Conservation (phyloP, 2,329 filamentous ascomycete genomes). For the Exophiala sideris region DNA sequence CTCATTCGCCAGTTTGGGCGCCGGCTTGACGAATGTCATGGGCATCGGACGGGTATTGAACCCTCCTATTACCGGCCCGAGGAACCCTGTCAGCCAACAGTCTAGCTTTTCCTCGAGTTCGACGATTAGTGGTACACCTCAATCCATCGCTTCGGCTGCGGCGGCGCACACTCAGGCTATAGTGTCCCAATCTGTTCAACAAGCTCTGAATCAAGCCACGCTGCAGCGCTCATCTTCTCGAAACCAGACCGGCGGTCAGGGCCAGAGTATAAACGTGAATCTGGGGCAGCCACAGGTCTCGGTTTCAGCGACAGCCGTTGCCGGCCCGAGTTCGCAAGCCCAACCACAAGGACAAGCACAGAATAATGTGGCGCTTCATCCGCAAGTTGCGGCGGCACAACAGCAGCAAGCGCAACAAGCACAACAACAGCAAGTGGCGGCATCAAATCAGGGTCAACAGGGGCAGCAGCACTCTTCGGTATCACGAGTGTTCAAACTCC, state of each 20-base stretch:
- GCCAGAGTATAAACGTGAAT: neutral
- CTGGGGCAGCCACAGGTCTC: neutral
- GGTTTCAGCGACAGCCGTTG: neutral
- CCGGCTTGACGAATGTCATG: constrained; percentile 24
- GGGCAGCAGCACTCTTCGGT: constrained; percentile 33
- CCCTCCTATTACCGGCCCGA: neutral
- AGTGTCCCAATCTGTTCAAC: constrained; percentile 13
- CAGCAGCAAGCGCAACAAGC: constrained; percentile 19
- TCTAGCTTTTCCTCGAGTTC: constrained; percentile 10
- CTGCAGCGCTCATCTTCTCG: neutral
- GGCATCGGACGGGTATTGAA: constrained; percentile 17
- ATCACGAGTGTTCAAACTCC: constrained; percentile 85
- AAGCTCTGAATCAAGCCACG: constrained; percentile 9
- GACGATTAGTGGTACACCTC: constrained; percentile 5
- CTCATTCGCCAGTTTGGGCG: constrained; percentile 21
- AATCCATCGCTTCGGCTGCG: constrained; percentile 9
- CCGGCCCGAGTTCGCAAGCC: neutral
- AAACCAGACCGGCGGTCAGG: neutral
- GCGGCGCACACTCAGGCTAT: constrained; percentile 10
- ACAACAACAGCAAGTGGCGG: constrained; percentile 22
- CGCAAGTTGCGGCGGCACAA: constrained; percentile 5
- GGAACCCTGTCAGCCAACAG: constrained; percentile 9
- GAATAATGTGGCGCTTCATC: neutral
- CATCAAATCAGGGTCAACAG: constrained; percentile 30
- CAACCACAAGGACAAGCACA: constrained; percentile 3